A percentile compares a stretch with the other conserved stretches of the same genome.
Conservation (phyloP, 2,329 filamentous ascomycete species). For the Amesomyces nigricolor region DNA sequence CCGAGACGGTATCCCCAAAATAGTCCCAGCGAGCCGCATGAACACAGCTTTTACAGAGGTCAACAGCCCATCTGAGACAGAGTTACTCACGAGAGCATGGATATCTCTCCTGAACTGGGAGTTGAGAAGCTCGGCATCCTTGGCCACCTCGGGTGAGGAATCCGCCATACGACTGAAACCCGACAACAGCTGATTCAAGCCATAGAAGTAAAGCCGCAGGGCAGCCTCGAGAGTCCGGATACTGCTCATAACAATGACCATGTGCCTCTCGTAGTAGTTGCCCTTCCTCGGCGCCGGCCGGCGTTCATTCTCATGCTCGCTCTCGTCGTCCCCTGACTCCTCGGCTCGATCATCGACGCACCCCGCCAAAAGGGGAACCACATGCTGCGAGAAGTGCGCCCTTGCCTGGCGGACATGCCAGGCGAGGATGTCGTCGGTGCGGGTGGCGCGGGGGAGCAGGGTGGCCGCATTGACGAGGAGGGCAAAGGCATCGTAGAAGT, state of each 20-base stretch:
- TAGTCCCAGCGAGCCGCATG: conserved; percentile 43
- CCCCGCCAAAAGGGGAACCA: conserved; percentile 49
- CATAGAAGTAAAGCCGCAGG: conserved; percentile 52
- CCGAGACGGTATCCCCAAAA: conserved; percentile 39
- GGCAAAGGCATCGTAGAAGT: conserved; percentile 49
- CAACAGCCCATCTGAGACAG: conserved; percentile 49
- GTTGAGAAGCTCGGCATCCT: conserved; percentile 37
- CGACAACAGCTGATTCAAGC: conserved; percentile 46
- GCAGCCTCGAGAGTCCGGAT: conserved; percentile 56
- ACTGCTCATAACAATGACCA: conserved; percentile 43
- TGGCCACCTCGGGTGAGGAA: conserved; percentile 28
- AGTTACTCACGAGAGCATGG: conserved; percentile 60
- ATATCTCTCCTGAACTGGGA: conserved; percentile 52
- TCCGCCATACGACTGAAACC: conserved; percentile 36
- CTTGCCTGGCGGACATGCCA: conserved; percentile 60
- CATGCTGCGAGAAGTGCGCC: conserved; percentile 54
- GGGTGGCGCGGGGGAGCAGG: conserved; percentile 43
- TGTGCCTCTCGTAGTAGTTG: conserved; percentile 36
- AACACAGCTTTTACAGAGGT: conserved; percentile 51
- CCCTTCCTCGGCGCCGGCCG: conserved; percentile 4
- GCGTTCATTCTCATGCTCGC: not conserved
- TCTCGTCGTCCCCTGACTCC: not conserved
- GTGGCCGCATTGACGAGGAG: conserved; percentile 45
- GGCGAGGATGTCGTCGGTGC: conserved; percentile 51
- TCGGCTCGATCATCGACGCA: conserved; percentile 29